These are phyloP conservation scores for Xylariaceae sp. DNA, from an alignment of 2,329 filamentous ascomycete genomes.

Conservation along the genomic window DNA sequence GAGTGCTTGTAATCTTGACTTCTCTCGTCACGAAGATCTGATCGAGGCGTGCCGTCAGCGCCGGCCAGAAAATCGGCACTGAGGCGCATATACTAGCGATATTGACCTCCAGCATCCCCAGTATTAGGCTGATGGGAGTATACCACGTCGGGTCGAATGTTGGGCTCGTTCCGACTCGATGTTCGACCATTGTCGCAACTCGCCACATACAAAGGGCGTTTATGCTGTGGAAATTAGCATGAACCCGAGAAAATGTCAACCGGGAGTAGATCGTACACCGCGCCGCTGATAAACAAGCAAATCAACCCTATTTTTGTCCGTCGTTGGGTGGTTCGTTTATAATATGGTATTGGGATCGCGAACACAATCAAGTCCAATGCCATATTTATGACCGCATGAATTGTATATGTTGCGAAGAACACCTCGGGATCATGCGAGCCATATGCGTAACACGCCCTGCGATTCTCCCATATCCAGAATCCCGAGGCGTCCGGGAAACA, in stretches of 20 bases:
- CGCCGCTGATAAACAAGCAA: constrained; percentile 23
- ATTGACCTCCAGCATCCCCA: constrained; percentile 27
- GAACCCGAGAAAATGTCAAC: neutral
- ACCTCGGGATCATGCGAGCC: constrained; percentile 16
- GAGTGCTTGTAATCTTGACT: constrained; percentile 15
- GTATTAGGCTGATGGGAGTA: constrained; percentile 28
- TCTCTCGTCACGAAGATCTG: constrained; percentile 25
- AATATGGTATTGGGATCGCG: constrained; percentile 28
- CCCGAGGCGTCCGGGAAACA: constrained; percentile 30
- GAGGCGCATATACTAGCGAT: constrained; percentile 24
- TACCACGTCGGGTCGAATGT: constrained; percentile 40
- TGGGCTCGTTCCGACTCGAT: constrained; percentile 34
- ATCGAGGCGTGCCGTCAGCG: constrained; percentile 15
- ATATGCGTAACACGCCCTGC: constrained; percentile 25
- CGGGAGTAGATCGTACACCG: constrained; percentile 17
- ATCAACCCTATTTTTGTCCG: constrained; percentile 22
- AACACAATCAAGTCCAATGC: constrained; percentile 27
- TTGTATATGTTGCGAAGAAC: constrained; percentile 24
- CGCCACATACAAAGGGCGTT: constrained; percentile 36
- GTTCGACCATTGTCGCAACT: constrained; percentile 32
- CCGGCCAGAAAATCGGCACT: constrained; percentile 24
- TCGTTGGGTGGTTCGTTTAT: constrained; percentile 7
- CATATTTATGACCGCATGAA: constrained; percentile 23
- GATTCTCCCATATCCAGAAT: constrained; percentile 20
- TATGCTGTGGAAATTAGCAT: constrained; percentile 7